Evolutionary conservation across 345 rosid species (phyloP), one percentile per base, ranked within the genome.

Genomic region (Eucalyptus viminalis): DNA sequence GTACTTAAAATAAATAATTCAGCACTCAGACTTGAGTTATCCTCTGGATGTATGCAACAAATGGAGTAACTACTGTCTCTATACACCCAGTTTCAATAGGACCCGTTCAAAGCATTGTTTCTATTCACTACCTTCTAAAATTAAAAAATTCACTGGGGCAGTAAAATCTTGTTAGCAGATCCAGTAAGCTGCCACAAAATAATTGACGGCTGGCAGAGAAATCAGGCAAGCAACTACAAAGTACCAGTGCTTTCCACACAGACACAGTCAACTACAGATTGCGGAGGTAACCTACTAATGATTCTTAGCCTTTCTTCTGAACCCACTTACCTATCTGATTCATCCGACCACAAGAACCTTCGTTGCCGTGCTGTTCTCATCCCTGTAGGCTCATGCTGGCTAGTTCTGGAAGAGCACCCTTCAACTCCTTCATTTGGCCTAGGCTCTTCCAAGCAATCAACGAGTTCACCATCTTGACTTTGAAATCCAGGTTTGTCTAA

Each of bases 261-360:
- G 85, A 40, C 47, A 76, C 47, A 21, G 85, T 76, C 47, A 76
- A 40, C 29, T 40, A 76, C 85, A 76, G 85, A 76, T 21, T 76
- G 29, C 16, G 2, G 29, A 21, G 85, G 85, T 40, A 40, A 40
- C 47, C 83, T 37, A 76, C 25, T 24, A 76, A 86, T 50, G 49
- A 22, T n/a, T 45, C 60, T 76, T 76, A 21, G 47, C 85, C 29
- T 76, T 40, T 76, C 85, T 76, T 40, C 29, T 40, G 27, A 34
- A 34, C 88, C 50, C 76, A 37, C 89, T 90, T 93, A 97, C 99
- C 97, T 97, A 93, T 97, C 99, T 5, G 95, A 94, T 92, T 93
- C 96, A 92, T 97, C 99, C 80, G 98, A 96, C 99, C 99, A 97
- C 40, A 86, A 91, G 92, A 94, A 96, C 91, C 97, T 95, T 89